These are phyloP conservation scores for Vanrija pseudolonga DNA, from an alignment of 1,284 basidiomycete genomes.

Conservation along the genomic window DNA sequence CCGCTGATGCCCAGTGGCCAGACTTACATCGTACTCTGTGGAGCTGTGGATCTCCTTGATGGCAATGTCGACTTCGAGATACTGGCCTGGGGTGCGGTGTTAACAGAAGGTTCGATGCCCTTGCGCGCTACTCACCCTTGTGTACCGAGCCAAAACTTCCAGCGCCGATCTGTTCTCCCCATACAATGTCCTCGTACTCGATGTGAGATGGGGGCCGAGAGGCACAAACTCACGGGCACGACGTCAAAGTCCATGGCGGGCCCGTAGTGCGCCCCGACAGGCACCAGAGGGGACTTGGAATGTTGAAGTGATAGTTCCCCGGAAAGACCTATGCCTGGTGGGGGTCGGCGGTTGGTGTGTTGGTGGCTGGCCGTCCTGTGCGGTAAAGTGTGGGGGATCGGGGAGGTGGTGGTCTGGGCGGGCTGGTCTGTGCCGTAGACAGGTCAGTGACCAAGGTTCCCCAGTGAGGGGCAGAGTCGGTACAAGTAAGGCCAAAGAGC, in stretches of 20 bases:
- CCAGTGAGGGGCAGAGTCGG: no score
- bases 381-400: no score
- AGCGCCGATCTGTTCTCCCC: constrained; percentile 75
- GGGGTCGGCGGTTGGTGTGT: no score
- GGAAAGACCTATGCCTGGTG: neutral
- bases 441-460: no score
- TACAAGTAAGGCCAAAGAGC: no score
- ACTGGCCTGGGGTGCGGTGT: constrained; percentile 60
- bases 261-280: no score
- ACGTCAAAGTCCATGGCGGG: constrained; percentile 70
- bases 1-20: neutral
- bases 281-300: no score
- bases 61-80: constrained; percentile 91
- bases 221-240: constrained; percentile 60
- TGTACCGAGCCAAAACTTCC: constrained; percentile 92
- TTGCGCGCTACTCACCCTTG: constrained; percentile 58
- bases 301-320: neutral
- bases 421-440: no score
- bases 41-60: constrained; percentile 93
- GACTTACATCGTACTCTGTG: constrained; percentile 70
- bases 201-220: neutral
- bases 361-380: neutral
- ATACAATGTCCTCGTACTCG: constrained; percentile 80
- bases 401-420: no score
- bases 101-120: neutral